A percentile compares a stretch with the other conserved stretches of the same genome.
Conservation (phyloP, 371 early-diverging fungal genomes). For the Mucor sp. region DNA sequence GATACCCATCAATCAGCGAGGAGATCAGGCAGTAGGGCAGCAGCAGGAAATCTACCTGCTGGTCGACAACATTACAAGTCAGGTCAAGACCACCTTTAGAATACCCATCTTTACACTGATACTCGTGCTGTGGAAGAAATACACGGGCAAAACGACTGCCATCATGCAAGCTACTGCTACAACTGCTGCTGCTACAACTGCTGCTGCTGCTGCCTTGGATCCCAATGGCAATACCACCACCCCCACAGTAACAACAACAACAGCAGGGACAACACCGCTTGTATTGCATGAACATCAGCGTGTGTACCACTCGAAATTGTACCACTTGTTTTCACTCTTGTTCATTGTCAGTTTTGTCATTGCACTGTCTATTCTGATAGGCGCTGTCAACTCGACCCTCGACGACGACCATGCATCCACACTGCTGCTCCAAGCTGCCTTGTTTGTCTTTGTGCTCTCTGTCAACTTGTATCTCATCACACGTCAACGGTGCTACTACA, state of each 20-base stretch:
- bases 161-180: not conserved
- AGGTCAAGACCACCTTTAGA: conserved; percentile 39
- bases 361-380: conserved; percentile 38
- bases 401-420: conserved; percentile 16
- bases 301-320: conserved; percentile 34
- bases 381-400: conserved; percentile 21
- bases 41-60: conserved; percentile 51
- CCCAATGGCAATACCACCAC: not conserved
- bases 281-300: conserved; percentile 44
- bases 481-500: conserved; percentile 55
- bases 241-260: not conserved
- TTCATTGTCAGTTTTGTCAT: conserved; percentile 33
- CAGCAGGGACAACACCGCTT: conserved; percentile 23
- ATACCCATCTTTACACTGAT: conserved; percentile 39
- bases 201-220: too few species aligned
- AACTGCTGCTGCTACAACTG: not conserved
- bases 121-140: conserved; percentile 28
- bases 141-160: not conserved
- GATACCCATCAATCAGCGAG: conserved; percentile 42
- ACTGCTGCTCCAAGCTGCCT: conserved; percentile 42
- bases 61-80: conserved; percentile 44
- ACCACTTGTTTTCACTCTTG: conserved; percentile 41
- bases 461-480: conserved; percentile 57
- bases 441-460: conserved; percentile 55
- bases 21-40: conserved; percentile 43